Evolutionary conservation across 148 eudicot species (phyloP).

Genomic region (Camellia granthamiana): DNA sequence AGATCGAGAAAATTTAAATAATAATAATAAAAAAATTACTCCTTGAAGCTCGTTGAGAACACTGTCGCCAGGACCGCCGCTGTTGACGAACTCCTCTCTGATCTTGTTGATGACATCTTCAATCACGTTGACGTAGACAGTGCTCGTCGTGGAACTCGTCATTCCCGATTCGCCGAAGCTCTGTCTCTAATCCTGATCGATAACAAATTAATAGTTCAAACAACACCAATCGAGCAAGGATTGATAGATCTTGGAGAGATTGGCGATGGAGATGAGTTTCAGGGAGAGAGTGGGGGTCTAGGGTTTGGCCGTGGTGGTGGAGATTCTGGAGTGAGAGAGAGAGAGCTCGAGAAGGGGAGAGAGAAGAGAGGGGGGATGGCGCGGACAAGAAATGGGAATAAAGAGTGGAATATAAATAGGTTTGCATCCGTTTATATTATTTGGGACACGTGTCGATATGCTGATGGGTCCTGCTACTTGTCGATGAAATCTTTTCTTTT

Average conservation of each 20-base stretch:
- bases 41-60: slow-evolving; percentile 81
- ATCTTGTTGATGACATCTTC: slow-evolving; percentile 91
- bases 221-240: background rate
- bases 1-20: slow-evolving; percentile 12
- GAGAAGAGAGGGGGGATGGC: slow-evolving; percentile 14
- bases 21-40: slow-evolving; percentile 29
- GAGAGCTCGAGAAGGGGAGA: slow-evolving; percentile 20
- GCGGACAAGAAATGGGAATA: slow-evolving; percentile 47
- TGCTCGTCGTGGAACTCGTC: slow-evolving; percentile 65
- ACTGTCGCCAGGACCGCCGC: slow-evolving; percentile 71
- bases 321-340: slow-evolving; percentile 11
- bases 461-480: no score
- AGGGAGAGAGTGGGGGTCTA: background rate
- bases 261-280: background rate
- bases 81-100: slow-evolving; percentile 68
- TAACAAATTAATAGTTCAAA: background rate
- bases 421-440: slow-evolving; percentile 72
- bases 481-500: background rate
- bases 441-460: slow-evolving; percentile 19
- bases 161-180: slow-evolving; percentile 23
- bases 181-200: no score
- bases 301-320: background rate
- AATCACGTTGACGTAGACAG: slow-evolving; percentile 73
- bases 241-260: background rate
- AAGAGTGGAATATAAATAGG: slow-evolving; percentile 89